Evolutionary conservation across 2,329 filamentous ascomycete genomes (phyloP), one percentile per base, ranked within the genome.

Genomic region (Penicillium janthinellum): DNA sequence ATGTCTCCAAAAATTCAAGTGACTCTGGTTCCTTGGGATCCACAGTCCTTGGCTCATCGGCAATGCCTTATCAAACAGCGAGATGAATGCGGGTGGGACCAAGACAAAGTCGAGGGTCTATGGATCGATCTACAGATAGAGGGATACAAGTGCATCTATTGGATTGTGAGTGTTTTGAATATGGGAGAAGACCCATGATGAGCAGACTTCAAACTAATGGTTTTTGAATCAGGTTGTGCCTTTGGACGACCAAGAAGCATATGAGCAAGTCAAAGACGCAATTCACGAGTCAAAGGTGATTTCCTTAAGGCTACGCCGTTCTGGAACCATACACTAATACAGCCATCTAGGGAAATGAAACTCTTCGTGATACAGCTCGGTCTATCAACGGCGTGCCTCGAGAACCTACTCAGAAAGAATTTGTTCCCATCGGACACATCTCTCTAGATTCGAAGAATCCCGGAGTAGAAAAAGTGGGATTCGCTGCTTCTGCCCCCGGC

Each of bases 101-200:
- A 61, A 10, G 66, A 64, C 3, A 60, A 62, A 20, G 65, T 68
- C 12, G 61, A 66, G 17, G 47, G n/a, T 1, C 45, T 54, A 31
- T 68, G 66, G 66, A 54, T 41, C 37, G 39, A 59, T 5, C 39
- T 53, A n/a, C 66, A 68, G 39, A 51, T 48, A 1, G 54, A 54
- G 17, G 66, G 66, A n/a, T 39, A 48, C 8, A 68, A 68, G 12
- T 67, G 64, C 25, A 63, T 68, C 7, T 67, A 63, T 47, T 68
- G 66, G 66, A 66, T 68, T 60, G 66, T 68, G 37, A 65, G 52
- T 55, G 4, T 3, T 37, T 6, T 31, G 35, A 38, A 6, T 38
- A 38, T 15, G 12, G 12, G 12, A 15, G 35, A 38, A 38, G 12
- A 38, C 12, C 12, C 35, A 14, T 37, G 8, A 14, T 37, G 35